Evolutionary conservation across 1,139 yeast species (phyloP).

Genomic region (Candida pseudoviswanathii): DNA sequence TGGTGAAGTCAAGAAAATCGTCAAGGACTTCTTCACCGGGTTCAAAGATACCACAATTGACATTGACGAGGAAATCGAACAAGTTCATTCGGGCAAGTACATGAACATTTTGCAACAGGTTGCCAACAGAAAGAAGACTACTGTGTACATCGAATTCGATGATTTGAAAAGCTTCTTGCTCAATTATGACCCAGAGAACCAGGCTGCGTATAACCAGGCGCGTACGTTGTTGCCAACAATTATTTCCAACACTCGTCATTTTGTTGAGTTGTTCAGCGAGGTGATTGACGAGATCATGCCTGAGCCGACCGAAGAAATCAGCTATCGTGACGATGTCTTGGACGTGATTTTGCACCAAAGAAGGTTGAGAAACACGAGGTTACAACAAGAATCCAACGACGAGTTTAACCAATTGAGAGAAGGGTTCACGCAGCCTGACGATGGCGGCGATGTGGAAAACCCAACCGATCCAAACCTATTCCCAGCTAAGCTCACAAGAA

Average conservation of each 20-base stretch:
- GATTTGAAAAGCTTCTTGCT: slow-evolving; percentile 73
- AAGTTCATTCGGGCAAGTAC: slow-evolving; percentile 52
- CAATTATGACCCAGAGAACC: slow-evolving; percentile 28
- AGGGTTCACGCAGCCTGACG: slow-evolving; percentile 27
- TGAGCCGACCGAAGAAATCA: slow-evolving; percentile 70
- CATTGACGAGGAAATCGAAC: slow-evolving; percentile 18
- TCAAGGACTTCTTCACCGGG: slow-evolving; percentile 61
- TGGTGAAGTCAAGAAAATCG: slow-evolving; percentile 50
- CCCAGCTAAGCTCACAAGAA: slow-evolving; percentile 83
- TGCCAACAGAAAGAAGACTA: slow-evolving; percentile 77
- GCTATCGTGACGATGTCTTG: slow-evolving; percentile 85
- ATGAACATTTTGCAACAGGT: slow-evolving; percentile 72
- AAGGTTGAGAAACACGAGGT: slow-evolving; percentile 73
- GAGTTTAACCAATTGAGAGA: slow-evolving; percentile 46
- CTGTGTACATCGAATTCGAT: slow-evolving; percentile 76
- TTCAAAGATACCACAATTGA: slow-evolving; percentile 47
- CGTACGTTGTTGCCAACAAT: slow-evolving; percentile 58
- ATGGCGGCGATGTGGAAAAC: slow-evolving; percentile 18
- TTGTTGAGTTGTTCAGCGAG: slow-evolving; percentile 71
- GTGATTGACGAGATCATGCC: slow-evolving; percentile 86
- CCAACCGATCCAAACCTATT: slow-evolving; percentile 45
- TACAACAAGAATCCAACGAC: slow-evolving; percentile 65
- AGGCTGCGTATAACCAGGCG: slow-evolving; percentile 23
- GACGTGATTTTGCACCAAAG: slow-evolving; percentile 94
- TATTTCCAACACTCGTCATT: slow-evolving; percentile 73